Percentiles rank a stretch among this genome's conserved stretches.
Conservation (phyloP, 2,329 filamentous ascomycete genomes). For the Pyrenochaeta sp. region DNA sequence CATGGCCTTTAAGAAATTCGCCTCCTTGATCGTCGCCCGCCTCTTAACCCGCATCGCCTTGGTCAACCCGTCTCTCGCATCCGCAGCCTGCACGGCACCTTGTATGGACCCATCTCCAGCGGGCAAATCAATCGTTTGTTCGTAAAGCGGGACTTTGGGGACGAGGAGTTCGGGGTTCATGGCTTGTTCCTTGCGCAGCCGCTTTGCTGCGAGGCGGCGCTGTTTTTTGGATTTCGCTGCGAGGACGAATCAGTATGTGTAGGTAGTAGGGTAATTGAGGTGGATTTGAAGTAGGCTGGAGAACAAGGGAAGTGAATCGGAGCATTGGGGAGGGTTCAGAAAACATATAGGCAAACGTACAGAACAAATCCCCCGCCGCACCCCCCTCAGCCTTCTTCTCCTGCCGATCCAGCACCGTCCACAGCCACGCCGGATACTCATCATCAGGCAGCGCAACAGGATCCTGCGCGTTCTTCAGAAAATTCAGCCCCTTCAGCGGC, state of each 20-base stretch:
- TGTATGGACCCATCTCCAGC: constrained; percentile 56
- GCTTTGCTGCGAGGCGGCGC: constrained; percentile 73
- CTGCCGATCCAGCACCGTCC: constrained; percentile 71
- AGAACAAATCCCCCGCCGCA: constrained; percentile 79
- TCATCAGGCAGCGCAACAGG: constrained; percentile 76
- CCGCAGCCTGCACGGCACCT: constrained; percentile 55
- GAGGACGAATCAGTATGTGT: background rate
- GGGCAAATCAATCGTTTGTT: constrained; percentile 80
- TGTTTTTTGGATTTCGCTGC: constrained; percentile 79
- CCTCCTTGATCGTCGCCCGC: constrained; percentile 80
- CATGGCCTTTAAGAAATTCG: constrained; percentile 85
- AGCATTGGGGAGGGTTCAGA: no score
- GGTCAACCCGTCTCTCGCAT: constrained; percentile 68
- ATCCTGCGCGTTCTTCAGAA: constrained; percentile 74
- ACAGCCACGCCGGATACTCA: constrained; percentile 83
- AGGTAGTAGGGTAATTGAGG: background rate
- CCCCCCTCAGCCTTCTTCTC: constrained; percentile 62
- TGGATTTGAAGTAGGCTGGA: no score
- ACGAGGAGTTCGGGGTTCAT: constrained; percentile 70
- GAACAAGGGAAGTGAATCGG: no score
- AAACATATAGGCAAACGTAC: constrained; percentile 65
- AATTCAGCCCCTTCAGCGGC: constrained; percentile 76
- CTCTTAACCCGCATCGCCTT: constrained; percentile 77
- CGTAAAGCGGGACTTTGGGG: constrained; percentile 73
- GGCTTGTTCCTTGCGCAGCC: constrained; percentile 66